phyloP scores from a whole-genome alignment of 2,329 filamentous ascomycete species.

The Amauroascus niger region DNA sequence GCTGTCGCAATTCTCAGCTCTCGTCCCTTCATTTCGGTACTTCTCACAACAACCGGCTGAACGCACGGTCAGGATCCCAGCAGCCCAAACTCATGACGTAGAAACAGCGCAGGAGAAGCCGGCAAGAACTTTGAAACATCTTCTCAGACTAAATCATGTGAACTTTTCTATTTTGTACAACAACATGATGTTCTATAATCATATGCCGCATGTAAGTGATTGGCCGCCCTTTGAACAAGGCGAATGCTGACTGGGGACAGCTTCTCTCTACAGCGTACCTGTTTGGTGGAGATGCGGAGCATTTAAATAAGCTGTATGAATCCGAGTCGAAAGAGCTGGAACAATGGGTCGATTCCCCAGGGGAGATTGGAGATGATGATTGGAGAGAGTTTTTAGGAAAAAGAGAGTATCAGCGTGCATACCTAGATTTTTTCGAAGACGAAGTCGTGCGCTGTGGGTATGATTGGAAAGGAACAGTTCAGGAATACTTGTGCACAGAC shows the following conservation, averaged over 20 bases:
- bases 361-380: conserved; percentile 67
- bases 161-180: conserved; percentile 79
- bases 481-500: conserved; percentile 59
- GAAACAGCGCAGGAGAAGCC: conserved; percentile 72
- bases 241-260: conserved; percentile 29
- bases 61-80: conserved; percentile 43
- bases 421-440: conserved; percentile 92
- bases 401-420: conserved; percentile 76
- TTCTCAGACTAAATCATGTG: conserved; percentile 83
- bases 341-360: conserved; percentile 72
- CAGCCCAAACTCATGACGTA: conserved; percentile 65
- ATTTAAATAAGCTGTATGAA: conserved; percentile 75
- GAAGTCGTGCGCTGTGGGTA: conserved; percentile 67
- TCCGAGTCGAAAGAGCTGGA: conserved; percentile 61
- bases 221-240: not conserved
- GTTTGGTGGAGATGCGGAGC: conserved; percentile 61
- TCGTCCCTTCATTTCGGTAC: conserved; percentile 9
- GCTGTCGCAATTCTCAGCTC: conserved; percentile 20
- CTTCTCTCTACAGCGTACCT: conserved; percentile 77
- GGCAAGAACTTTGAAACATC: conserved; percentile 74
- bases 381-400: conserved; percentile 81
- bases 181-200: conserved; percentile 66
- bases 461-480: conserved; percentile 69
- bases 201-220: conserved; percentile 58
- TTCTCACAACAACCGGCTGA: not conserved